Evolutionary conservation across 1,139 yeast genomes (phyloP), one percentile per base, ranked within the genome.

Genomic region (Hemisphaericaspora xylofermentans): DNA sequence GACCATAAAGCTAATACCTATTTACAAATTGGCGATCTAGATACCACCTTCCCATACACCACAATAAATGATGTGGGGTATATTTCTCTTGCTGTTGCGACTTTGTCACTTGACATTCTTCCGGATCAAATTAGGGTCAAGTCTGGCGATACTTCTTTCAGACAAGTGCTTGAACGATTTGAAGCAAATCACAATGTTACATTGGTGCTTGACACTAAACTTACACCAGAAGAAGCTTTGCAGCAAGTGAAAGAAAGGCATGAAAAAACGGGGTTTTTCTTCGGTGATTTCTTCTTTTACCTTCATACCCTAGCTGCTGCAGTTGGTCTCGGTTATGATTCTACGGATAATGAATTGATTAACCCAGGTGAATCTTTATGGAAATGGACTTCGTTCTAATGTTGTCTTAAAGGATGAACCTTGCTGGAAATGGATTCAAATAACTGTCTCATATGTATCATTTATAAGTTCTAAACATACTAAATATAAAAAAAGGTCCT

Each of bases 321-420:
- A 29, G 65, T 57, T 40, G 76, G 78, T 39, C 56, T 53, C 31
- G 77, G 66, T 41, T 49, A 58, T 33, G 67, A 62, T 45, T 52
- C 58, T 25, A 45, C 48, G 9, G 75, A 77, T 36, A 69, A 71
- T 42, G 84, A 80, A 50, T 51, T 74, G 30, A 66, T 80, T 41
- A 80, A 80, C 55, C 85, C 85, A 1, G 68, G 67, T 16, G 76
- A 76, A 56, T 56, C 64, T 2, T 51, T 72, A 36, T 80, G 81
- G 76, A 71, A 70, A 51, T 80, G 84, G 84, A 64, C 50, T 24
- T 39, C 42, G 26, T 49, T 16, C 29, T 46, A 45, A 22, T 22
- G 37, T 19, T 19, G 5, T 19, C 22, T 19, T n/a, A n/a, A n/a
- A n/a, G n/a, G n/a, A n/a, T n/a, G n/a, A n/a, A n/a, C n/a, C n/a